Evolutionary conservation across 768 basidiomycete genomes (phyloP).

Genomic region (Tubosaeta sp.): DNA sequence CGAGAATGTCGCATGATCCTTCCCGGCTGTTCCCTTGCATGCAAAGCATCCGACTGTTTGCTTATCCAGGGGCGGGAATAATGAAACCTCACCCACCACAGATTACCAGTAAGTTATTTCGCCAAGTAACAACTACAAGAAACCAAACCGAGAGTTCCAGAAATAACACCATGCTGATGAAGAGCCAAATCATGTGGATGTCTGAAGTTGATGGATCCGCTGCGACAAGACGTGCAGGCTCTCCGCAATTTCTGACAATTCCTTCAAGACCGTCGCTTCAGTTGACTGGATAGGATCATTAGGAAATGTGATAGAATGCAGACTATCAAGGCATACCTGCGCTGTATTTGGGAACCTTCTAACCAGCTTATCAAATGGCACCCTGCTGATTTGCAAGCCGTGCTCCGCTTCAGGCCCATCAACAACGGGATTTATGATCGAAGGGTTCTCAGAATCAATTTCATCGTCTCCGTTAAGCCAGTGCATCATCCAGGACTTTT

Average conservation of each 20-base stretch:
- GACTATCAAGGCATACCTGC: conserved; percentile 44
- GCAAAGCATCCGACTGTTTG: too few species aligned
- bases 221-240: conserved; percentile 36
- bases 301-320: conserved; percentile 4
- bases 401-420: conserved; percentile 48
- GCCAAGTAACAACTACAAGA: not conserved
- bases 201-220: conserved; percentile 30
- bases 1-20: conserved; percentile 3
- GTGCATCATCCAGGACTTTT: conserved; percentile 59
- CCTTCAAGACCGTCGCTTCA: conserved; percentile 61
- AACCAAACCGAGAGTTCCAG: not conserved
- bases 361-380: conserved; percentile 65
- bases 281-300: conserved; percentile 48
- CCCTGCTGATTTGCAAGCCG: conserved; percentile 64
- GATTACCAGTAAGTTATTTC: conserved; percentile 1
- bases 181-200: conserved; percentile 4
- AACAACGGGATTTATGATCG: conserved; percentile 55
- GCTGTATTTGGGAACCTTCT: conserved; percentile 69
- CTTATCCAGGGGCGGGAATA: too few species aligned
- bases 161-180: not conserved
- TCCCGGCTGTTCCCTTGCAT: not conserved
- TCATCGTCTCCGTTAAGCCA: conserved; percentile 65
- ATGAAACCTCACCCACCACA: not conserved
- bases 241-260: conserved; percentile 54
- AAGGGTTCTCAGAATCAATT: conserved; percentile 50